Evolutionary conservation across 2,329 filamentous ascomycete species (phyloP).

Genomic region (Nemania sp.): DNA sequence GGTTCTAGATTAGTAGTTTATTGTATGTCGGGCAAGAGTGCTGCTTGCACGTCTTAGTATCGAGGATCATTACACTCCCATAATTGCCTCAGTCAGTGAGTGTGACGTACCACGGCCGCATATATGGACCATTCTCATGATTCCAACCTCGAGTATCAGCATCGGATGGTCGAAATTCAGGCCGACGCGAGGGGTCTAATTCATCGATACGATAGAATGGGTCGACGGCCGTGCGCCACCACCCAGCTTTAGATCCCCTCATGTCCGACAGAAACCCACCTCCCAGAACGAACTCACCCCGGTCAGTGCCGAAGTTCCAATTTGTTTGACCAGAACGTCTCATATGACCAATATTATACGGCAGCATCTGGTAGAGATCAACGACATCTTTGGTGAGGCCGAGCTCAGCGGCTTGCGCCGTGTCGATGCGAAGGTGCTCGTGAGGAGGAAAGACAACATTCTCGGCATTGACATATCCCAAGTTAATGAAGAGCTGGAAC

Average conservation of each 20-base stretch:
- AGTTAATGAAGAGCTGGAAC: constrained; percentile 14
- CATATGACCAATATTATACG: constrained; percentile 9
- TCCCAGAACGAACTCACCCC: constrained; percentile 16
- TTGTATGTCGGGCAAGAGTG: not conserved
- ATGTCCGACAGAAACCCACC: constrained; percentile 11
- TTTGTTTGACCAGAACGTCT: too few species aligned
- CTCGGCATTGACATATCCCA: constrained; percentile 17
- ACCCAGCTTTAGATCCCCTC: constrained; percentile 13
- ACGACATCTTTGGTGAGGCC: constrained; percentile 23
- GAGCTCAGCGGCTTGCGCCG: constrained; percentile 7
- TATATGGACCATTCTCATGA: constrained; percentile 27
- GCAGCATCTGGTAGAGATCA: constrained; percentile 24
- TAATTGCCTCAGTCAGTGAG: constrained; percentile 27
- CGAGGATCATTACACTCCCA: constrained; percentile 28
- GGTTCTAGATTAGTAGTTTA: not conserved
- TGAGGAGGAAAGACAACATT: constrained; percentile 21
- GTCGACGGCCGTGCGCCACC: constrained; percentile 15
- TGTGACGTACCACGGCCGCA: constrained; percentile 26
- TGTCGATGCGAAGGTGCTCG: constrained; percentile 17
- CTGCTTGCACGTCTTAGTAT: constrained; percentile 27
- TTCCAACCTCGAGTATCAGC: constrained; percentile 16
- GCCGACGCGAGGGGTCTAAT: constrained; percentile 1
- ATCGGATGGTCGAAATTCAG: constrained; percentile 2
- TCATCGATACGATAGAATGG: constrained; percentile 16
- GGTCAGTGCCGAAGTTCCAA: constrained; percentile 24